phyloP scores from a whole-genome alignment of 768 basidiomycete species.

The Lactifluus piperatus region DNA sequence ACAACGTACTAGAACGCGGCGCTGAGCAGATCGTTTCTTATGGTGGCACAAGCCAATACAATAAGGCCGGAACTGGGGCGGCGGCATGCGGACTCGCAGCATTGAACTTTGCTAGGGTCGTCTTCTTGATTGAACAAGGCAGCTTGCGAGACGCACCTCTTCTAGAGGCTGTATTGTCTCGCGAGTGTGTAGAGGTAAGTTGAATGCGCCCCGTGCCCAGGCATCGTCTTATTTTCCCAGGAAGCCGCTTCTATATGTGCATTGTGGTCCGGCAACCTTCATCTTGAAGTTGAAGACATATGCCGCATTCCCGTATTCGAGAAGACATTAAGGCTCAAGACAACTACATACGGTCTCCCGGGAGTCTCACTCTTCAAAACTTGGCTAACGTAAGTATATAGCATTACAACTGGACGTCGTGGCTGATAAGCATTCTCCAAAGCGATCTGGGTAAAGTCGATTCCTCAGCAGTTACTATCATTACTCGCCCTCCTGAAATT shows the following conservation, averaged over 20 bases:
- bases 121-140: slow-evolving; percentile 32
- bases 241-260: slow-evolving; percentile 49
- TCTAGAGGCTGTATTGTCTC: slow-evolving; percentile 28
- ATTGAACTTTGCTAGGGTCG: slow-evolving; percentile 51
- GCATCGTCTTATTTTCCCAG: slow-evolving; percentile 26
- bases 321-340: slow-evolving; percentile 29
- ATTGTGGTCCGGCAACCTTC: slow-evolving; percentile 42
- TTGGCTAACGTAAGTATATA: slow-evolving; percentile 25
- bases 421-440: background rate
- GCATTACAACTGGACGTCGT: background rate
- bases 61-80: slow-evolving; percentile 28
- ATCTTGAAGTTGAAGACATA: slow-evolving; percentile 53
- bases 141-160: slow-evolving; percentile 26
- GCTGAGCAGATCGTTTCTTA: slow-evolving; percentile 36
- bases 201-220: background rate
- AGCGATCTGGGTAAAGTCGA: slow-evolving; percentile 23
- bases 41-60: slow-evolving; percentile 49
- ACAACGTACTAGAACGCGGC: slow-evolving; percentile 14
- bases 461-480: slow-evolving; percentile 36
- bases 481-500: slow-evolving; percentile 68
- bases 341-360: slow-evolving; percentile 33
- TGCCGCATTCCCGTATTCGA: slow-evolving; percentile 40
- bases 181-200: slow-evolving; percentile 32
- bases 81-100: slow-evolving; percentile 62
- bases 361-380: slow-evolving; percentile 31